Evolutionary conservation across 2,329 filamentous ascomycete species (phyloP), one percentile per base, ranked within the genome.

Genomic region (Exophiala xenobiotica): DNA sequence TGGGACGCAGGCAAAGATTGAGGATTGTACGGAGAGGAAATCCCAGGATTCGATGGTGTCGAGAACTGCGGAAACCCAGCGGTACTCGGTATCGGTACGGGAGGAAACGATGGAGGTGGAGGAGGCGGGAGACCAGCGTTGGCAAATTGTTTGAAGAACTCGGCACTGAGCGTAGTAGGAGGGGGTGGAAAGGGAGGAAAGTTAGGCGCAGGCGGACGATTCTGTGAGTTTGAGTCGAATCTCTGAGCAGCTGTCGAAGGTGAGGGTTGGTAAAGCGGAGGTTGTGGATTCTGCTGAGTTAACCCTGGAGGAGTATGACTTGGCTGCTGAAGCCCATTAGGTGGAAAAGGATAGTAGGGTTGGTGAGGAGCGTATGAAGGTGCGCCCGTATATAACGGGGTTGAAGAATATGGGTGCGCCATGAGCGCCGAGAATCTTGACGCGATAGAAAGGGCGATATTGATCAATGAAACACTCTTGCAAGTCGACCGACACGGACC

Each of bases 391-490:
- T 60, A 54, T 37, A 64, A 56, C 47, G 64, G 61, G 35, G 60
- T 61, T n/a, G 64, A 60, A 60, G 66, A 64, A 68, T 67, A 74
- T 57, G 67, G 69, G 41, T 63, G 67, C 41, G 66, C 61, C 51
- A 71, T 68, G 53, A 64, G 42, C 64, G 44, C 38, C 24, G 40
- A 20, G 29, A 18, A 42, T 20, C 16, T n/a, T 16, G 27, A 40
- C 37, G 26, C 40, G 46, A 19, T 37, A 47, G 45, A 38, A 46
- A 47, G 29, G 33, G 38, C 20, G 22, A 11, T 38, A 31, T n/a
- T 9, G 35, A 46, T 51, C 48, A 51, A 22, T 51, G 41, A 29
- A 45, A 39, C 23, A 41, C 41, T 38, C 23, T 35, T 8, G 26
- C 40, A 40, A 51, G 48, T 22, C 53, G 42, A 40, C 39, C n/a